Evolutionary conservation across 2,329 filamentous ascomycete species (phyloP), one percentile per base, ranked within the genome.

Genomic region (Pleoardoris graminearum): DNA sequence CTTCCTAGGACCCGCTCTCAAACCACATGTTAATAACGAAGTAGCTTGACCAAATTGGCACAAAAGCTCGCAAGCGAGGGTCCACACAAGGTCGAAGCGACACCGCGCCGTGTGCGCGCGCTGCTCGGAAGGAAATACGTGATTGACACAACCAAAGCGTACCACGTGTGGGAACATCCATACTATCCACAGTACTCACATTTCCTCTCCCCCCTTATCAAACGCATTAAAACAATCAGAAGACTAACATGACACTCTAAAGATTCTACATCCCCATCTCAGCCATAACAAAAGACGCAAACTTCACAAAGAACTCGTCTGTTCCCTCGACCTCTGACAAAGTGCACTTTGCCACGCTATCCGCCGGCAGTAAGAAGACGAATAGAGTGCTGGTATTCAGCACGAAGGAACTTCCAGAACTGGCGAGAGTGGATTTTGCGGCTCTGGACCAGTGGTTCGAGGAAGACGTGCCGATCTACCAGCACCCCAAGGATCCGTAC

Each of bases 401-500:
- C 16, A 61, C 61, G 1, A 44, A 36, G 4, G 16, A 46, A 4
- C 55, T 74, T 7, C 50, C 59, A 4, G 57, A 65, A 10, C 60
- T 73, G 10, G 60, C 70, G 6, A 70, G 69, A 36, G 48, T 73
- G 3, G 66, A 70, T 21, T 72, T 73, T 44, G 35, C 52, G 4
- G 61, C 59, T 4, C 42, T 71, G 42, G 76, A 79, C 35, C 66
- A 74, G 41, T 82, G 79, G 79, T 79, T 79, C 58, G 84, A 86
- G 62, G 85, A 87, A 70, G 83, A 86, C 45, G 73, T 75, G 0
- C 80, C 78, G 1, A 80, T 87, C 49, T 80, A 79, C 60, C 77
- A 83, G 3, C 86, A 89, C 53, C 85, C 85, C 0, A 87, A 87
- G 57, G 85, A 88, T 48, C 86, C 85, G 0, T 87, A 82, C 72